Evolutionary conservation across 805 yeast genomes (phyloP), one percentile per base, ranked within the genome.

Genomic region (Starmerella apis): DNA sequence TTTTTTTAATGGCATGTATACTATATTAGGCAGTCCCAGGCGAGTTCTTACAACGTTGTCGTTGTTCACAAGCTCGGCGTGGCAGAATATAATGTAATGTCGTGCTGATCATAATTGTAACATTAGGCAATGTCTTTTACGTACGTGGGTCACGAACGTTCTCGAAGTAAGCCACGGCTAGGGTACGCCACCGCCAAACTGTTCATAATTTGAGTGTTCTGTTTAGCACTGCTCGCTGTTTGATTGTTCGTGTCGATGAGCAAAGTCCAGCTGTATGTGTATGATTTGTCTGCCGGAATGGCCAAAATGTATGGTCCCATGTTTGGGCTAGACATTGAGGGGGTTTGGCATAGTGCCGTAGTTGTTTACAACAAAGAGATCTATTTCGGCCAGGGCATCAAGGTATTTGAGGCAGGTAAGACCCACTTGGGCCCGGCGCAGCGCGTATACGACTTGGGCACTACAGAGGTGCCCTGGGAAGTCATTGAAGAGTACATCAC

Each of bases 261-360:
- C 48, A 33, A 43, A 4, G 82, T 78, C 9, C 64, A 76, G 56
- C 72, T 79, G 3, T 75, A 77, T 58, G 81, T 80, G 10, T 80
- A 80, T 57, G 86, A 80, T 56, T 70, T 80, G 19, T 76, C 83
- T 1, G 71, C 68, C 27, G 86, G 86, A 0, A 61, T 80, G 52
- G 86, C 86, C 4, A 39, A 38, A 7, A 27, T 45, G 7, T 54
- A 50, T 39, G 68, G 72, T 10, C 57, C 68, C 19, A 68, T 74
- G 56, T 58, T 80, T 8, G 86, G 85, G 18, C 54, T 61, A 44
- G 67, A 61, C 7, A 60, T 78, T 8, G 83, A 80, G 25, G 86
- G 85, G 13, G 72, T 80, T 6, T 81, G 80, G 70, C 86, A 80
- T 61, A 80, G 85, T 0, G 71, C 78, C 2, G 63, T 69, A 7